Percentiles rank a stretch among this genome's conserved stretches.
Evolutionary conservation across 2,329 filamentous ascomycete species (phyloP).

Genomic region (Coleophoma crateriformis): DNA sequence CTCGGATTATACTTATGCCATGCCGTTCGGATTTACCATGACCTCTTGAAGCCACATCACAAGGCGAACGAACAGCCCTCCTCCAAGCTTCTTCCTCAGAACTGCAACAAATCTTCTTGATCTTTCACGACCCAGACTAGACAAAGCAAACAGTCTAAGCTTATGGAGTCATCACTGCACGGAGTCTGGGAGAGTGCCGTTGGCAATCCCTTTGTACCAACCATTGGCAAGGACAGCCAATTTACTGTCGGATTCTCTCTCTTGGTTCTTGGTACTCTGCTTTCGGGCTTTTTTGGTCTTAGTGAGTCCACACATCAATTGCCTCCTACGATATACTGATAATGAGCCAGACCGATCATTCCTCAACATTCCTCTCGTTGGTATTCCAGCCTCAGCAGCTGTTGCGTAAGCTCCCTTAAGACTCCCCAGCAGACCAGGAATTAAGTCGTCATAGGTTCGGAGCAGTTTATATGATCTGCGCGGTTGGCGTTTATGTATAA

Average conservation of each 20-base stretch:
- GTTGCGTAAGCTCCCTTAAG: conserved; percentile 65
- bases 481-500: conserved; percentile 94
- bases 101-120: no score
- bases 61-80: no score
- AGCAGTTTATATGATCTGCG: conserved; percentile 97
- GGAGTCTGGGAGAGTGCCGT: conserved; percentile 92
- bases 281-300: conserved; percentile 77
- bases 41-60: no score
- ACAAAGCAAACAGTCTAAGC: conserved; percentile 18
- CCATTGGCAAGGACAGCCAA: conserved; percentile 76
- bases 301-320: conserved; percentile 50
- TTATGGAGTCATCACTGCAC: conserved; percentile 77
- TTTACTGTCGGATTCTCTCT: conserved; percentile 76
- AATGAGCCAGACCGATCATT: conserved; percentile 67
- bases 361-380: conserved; percentile 69
- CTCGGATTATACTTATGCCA: no score
- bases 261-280: conserved; percentile 63
- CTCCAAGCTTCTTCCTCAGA: no score
- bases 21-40: no score
- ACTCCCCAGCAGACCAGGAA: conserved; percentile 7
- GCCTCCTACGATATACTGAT: background rate
- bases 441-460: conserved; percentile 60
- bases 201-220: conserved; percentile 76
- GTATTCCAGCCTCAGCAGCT: conserved; percentile 80
- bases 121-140: no score